Conservation (phyloP, 2,329 filamentous ascomycete species). For the Clonostachys sp. region DNA sequence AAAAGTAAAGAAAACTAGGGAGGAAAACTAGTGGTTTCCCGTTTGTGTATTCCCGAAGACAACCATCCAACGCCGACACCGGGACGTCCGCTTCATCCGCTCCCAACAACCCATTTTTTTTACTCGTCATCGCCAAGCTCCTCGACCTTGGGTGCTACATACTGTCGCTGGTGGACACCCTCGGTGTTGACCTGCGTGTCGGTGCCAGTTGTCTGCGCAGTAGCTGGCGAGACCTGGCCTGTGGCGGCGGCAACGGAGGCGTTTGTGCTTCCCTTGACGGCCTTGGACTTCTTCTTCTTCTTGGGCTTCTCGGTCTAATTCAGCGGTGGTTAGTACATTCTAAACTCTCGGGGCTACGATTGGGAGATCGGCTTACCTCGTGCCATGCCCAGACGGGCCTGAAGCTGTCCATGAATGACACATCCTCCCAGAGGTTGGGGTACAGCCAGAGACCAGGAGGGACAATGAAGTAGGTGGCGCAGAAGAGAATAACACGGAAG, state of each 20-base stretch:
- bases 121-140: constrained; percentile 48
- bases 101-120: background rate
- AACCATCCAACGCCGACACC: too few relatives aligned
- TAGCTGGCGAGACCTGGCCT: constrained; percentile 45
- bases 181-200: constrained; percentile 46
- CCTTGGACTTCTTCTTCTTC: constrained; percentile 54
- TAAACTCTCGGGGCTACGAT: background rate
- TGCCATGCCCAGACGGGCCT: constrained; percentile 97
- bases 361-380: constrained; percentile 57
- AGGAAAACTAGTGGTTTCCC: too few relatives aligned
- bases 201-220: constrained; percentile 52
- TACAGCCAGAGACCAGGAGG: constrained; percentile 96
- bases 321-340: background rate
- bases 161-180: constrained; percentile 32
- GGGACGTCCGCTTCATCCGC: too few relatives aligned
- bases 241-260: constrained; percentile 45
- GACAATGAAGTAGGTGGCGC: constrained; percentile 79
- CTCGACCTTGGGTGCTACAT: constrained; percentile 47
- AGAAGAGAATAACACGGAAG: constrained; percentile 91
- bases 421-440: constrained; percentile 96
- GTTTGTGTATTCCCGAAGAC: too few relatives aligned
- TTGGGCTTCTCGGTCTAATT: constrained; percentile 27
- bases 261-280: constrained; percentile 23
- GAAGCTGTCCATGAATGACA: constrained; percentile 97
- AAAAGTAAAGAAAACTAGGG: too few relatives aligned